phyloP scores from a whole-genome alignment of 306 rosid species.

The Styphnolobium japonicum region DNA sequence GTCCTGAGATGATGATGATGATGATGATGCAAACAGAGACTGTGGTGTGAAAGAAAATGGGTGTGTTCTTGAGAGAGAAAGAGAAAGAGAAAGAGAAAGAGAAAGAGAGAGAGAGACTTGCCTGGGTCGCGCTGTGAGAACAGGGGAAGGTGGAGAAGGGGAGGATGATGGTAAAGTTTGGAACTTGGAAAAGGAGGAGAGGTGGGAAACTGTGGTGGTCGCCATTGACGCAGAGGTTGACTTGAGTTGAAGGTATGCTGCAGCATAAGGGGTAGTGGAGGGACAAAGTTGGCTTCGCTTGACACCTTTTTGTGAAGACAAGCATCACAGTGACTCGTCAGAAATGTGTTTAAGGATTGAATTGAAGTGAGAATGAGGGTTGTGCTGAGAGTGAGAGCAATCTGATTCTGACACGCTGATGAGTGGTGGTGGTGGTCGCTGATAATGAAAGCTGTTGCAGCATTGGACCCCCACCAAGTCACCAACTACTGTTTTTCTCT shows the following conservation, averaged over 20 bases:
- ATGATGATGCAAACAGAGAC: background rate
- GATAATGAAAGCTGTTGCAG: background rate
- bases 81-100: slow-evolving; percentile 4
- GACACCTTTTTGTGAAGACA: background rate
- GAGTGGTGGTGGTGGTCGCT: background rate
- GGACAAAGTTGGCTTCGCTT: too few species aligned
- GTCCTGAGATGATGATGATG: slow-evolving; percentile 28
- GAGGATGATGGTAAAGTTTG: background rate
- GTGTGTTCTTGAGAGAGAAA: background rate
- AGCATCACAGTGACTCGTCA: background rate
- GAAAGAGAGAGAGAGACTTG: slow-evolving; percentile 20
- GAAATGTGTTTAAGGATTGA: background rate
- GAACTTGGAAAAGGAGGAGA: slow-evolving; percentile 18
- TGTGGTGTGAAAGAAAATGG: background rate
- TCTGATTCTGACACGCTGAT: background rate
- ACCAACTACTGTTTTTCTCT: background rate
- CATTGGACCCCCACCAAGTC: background rate
- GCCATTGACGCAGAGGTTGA: slow-evolving; percentile 45
- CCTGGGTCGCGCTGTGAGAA: slow-evolving; percentile 20
- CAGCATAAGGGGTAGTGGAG: background rate
- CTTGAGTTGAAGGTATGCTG: background rate
- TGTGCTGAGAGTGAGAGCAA: background rate
- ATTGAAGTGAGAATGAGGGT: background rate
- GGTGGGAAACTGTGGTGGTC: background rate
- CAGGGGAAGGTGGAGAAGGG: background rate